Evolutionary conservation across 768 basidiomycete genomes (phyloP).

Genomic region (Botryobasidium botryosum): DNA sequence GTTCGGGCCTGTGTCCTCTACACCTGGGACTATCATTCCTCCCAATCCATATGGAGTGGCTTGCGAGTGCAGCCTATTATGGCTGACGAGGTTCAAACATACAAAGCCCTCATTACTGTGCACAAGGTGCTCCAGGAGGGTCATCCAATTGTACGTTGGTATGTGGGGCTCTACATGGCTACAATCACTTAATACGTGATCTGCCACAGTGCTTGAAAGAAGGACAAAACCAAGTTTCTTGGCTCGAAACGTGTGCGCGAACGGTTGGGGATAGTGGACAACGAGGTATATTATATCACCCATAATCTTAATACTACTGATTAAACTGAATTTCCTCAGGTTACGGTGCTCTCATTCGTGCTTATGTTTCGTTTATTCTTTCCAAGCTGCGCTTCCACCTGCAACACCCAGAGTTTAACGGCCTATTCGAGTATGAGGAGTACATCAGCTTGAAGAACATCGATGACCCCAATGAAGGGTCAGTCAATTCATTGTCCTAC

Average conservation of each 20-base stretch:
- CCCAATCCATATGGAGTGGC: constrained; percentile 95
- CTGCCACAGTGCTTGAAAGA: constrained; percentile 74
- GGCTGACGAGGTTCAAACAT: constrained; percentile 93
- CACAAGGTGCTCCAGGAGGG: constrained; percentile 98
- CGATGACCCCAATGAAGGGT: constrained; percentile 99
- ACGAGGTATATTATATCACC: constrained; percentile 35
- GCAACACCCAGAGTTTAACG: constrained; percentile 92
- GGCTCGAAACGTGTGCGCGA: constrained; percentile 93
- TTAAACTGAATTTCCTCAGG: constrained; percentile 30
- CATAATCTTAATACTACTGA: background rate
- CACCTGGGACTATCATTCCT: constrained; percentile 98
- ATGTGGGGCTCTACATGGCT: constrained; percentile 14
- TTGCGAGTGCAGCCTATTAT: constrained; percentile 93
- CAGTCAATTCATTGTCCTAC: constrained; percentile 17
- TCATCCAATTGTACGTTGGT: constrained; percentile 61
- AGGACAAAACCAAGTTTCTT: constrained; percentile 89
- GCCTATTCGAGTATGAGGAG: constrained; percentile 97
- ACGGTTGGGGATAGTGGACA: constrained; percentile 67
- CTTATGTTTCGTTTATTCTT: constrained; percentile 89
- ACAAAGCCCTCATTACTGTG: constrained; percentile 93
- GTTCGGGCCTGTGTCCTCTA: constrained; percentile 97
- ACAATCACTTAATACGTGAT: constrained; percentile 8
- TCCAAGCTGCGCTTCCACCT: constrained; percentile 94
- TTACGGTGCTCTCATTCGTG: constrained; percentile 82
- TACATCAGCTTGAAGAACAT: constrained; percentile 95